Evolutionary conservation across 441 rosid species (phyloP), one percentile per base, ranked within the genome.

Genomic region (Euphorbia celastroides): DNA sequence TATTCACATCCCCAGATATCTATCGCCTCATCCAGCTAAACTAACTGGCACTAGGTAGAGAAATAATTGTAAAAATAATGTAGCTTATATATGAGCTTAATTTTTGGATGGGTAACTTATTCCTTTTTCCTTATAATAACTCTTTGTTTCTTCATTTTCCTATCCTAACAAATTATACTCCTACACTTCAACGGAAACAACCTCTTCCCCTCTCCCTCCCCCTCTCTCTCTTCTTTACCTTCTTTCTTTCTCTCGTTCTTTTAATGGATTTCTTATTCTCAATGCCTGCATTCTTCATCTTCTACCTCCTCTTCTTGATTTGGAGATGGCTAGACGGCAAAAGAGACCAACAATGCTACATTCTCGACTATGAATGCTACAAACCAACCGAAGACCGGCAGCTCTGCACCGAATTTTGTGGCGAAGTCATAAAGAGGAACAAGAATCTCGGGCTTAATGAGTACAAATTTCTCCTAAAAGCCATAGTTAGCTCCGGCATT

Each of bases 391-490:
- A 81, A 12, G 94, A 88, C 64, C 74, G 91, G 64, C 84, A 69
- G 81, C 83, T 86, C 3, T 76, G 74, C 79, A 87, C 96, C 0
- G 78, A 79, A 75, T 78, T 80, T 42, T 68, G 79, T 12, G 97
- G 92, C 4, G 82, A 82, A 0, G 56, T 90, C 14, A 85, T 93
- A 20, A 59, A 36, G 69, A 79, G 90, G 77, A 87, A 66, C 83
- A 80, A 70, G 67, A 75, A 80, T 72, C 89, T 93, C 7, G 94
- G 98, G 12, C 86, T 90, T 64, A 75, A 65, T 65, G 98, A 93
- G 85, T 93, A 77, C 79, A 76, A 90, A 82, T 93, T 93, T 74
- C 88, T 93, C 30, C 67, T 93, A 20, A 88, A 85, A 74, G 94
- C 98, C 62, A 84, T 93, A 41, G 96, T 79, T 17, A 87, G 84